Base-by-base conservation (phyloP, 805 yeast genomes). In the Scheffersomyces amazonensis region DNA sequence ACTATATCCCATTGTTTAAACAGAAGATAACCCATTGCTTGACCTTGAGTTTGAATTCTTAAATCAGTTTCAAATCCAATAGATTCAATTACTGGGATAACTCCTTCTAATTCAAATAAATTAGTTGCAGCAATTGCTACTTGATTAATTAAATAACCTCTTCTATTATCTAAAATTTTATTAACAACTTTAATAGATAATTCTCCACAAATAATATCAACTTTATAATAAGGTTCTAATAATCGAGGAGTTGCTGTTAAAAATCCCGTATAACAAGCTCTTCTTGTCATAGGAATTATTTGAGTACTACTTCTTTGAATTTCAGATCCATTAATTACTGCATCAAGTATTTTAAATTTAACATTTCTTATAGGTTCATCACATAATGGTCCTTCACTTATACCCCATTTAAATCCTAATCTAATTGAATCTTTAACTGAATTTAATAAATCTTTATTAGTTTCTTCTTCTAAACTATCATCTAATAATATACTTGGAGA, bases 21-120 rank as follows among this genome's bases (percentile, higher is more conserved):
- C 34, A 73, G 74, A 43, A 83, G 55, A 33, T 77, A 77, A 32
- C 88, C 78, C 69, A 78, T 71, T 0, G 93, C 90, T 49, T 78
- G 83, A 4, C 96, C 96, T 44, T 79, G 81, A 0, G 96, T 80
- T 10, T 81, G 75, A 10, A 87, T 59, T 44, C 96, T 62, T 22
- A 93, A 62, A 56, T 93, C 99, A 0, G 95, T 80, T 53, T 87
- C 96, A 33, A 93, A 70, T 0, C 98, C 99, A 37, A 83, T 67
- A 2, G 96, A 83, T 46, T 93, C 99, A 33, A 93, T 85, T 1
- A 87, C 93, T 0, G 99, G 99, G 0, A 93, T 64, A 21, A 58
- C 61, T 0, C 90, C 96, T 28, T 63, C 63, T 0, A 88, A 64
- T 41, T 66, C 71, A 49, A 70, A 78, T 8, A 91, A 60, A 10